Evolutionary conservation across 768 basidiomycete species (phyloP), one percentile per base, ranked within the genome.

Genomic region (Lactarius quietus): DNA sequence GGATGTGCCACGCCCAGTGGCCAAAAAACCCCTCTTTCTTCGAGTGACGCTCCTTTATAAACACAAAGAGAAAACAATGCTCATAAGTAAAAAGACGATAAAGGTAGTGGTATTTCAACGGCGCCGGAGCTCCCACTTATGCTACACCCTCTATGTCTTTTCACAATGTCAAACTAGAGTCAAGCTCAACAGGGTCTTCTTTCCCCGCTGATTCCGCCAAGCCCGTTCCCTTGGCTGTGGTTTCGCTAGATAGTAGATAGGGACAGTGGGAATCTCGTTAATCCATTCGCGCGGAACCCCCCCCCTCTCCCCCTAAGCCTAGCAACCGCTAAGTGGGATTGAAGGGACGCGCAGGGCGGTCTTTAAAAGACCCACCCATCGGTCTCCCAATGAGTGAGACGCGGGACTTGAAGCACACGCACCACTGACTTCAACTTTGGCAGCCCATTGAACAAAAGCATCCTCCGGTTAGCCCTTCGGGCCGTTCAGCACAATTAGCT

Each of bases 151-250:
- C 82, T 84, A 86, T 85, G 86, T 86, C 86, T 86, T 84, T 85
- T 86, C 83, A 87, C 86, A 86, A 85, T 87, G 86, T 84, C 86
- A 88, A 85, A 87, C 86, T 87, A 87, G 86, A 87, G 86, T 87
- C 86, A 87, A 86, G 85, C 86, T 86, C 85, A 86, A 86, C 86
- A 87, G 86, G 85, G 85, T 87, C 86, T 86, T 86, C 85, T 86
- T 87, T 86, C 84, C 85, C 85, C 81, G 81, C 82, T 82, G 78
- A 80, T 65, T 65, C 41, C 39, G 43, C 64, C 64, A 65, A 64
- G 63, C 72, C 71, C 71, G 70, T 73, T 74, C 73, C 73, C 63
- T 64, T 64, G 63, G 78, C 78, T 79, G 78, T 79, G 76, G 78
- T 79, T 78, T 78, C 74, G 74, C 77, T 79, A 75, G 76, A 78